Evolutionary conservation across 345 rosid genomes (phyloP).

Genomic region (Eucalyptus sideroxylon): DNA sequence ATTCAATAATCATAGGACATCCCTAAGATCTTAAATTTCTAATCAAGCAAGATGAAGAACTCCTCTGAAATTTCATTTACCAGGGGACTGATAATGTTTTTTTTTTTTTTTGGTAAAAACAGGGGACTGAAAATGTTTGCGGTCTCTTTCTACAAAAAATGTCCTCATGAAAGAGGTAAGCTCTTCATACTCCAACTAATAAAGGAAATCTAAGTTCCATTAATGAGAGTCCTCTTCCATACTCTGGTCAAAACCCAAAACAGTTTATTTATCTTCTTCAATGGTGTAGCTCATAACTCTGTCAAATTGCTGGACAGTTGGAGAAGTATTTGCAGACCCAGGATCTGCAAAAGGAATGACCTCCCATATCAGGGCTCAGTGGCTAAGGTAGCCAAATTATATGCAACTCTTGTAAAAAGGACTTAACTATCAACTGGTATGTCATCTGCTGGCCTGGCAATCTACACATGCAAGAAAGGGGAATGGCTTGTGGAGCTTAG

Average conservation of each 20-base stretch:
- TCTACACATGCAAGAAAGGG: neutral
- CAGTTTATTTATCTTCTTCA: neutral
- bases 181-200: neutral
- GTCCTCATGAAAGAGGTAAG: neutral
- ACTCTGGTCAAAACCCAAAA: neutral
- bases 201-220: neutral
- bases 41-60: neutral
- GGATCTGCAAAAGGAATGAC: neutral
- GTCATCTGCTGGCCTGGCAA: neutral
- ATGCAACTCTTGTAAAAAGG: neutral
- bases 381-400: neutral
- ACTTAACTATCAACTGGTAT: neutral
- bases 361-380: neutral
- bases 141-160: neutral
- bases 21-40: neutral
- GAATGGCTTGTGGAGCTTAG: neutral
- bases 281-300: neutral
- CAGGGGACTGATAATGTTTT: neutral
- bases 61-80: neutral
- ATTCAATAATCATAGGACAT: neutral
- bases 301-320: neutral
- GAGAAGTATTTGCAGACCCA: neutral
- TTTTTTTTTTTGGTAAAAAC: neutral
- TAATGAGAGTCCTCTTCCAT: neutral
- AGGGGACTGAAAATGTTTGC: neutral